Evolutionary conservation across 495 filamentous ascomycete genomes (phyloP).

Genomic region (Penicillium manginii): DNA sequence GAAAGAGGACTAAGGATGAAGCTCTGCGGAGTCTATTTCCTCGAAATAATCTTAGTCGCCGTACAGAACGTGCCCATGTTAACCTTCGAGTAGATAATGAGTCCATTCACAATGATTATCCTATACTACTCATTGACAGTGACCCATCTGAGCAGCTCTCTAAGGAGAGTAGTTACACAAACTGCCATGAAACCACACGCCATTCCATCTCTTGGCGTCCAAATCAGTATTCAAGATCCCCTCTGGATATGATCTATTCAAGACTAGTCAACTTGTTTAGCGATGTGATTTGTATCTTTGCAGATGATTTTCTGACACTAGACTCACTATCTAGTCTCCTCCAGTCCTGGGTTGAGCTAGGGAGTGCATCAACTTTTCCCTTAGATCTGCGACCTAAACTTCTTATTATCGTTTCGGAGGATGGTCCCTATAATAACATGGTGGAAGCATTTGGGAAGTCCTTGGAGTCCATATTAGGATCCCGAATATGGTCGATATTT

Average conservation of each 20-base stretch:
- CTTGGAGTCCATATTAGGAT: constrained; percentile 1
- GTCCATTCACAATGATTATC: constrained; percentile 18
- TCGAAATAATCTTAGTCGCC: constrained; percentile 21
- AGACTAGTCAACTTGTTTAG: constrained; percentile 32
- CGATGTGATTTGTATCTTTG: constrained; percentile 36
- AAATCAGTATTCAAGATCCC: constrained; percentile 15
- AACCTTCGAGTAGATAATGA: constrained; percentile 24
- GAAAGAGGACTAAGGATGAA: constrained; percentile 24
- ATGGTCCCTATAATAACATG: neutral
- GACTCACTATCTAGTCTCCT: constrained; percentile 19
- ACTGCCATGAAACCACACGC: constrained; percentile 17
- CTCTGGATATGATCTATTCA: constrained; percentile 3
- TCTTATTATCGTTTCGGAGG: constrained; percentile 13
- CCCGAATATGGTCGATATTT: constrained; percentile 11
- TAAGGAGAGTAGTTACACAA: constrained; percentile 3
- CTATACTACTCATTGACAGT: constrained; percentile 29
- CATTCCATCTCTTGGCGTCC: constrained; percentile 13
- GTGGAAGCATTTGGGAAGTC: constrained; percentile 2
- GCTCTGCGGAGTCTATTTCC: constrained; percentile 25
- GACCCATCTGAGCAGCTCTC: constrained; percentile 15
- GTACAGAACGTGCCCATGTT: constrained; percentile 14
- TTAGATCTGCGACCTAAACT: constrained; percentile 14
- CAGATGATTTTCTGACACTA: constrained; percentile 31
- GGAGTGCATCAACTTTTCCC: constrained; percentile 15
- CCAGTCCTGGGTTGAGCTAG: constrained; percentile 26